Percentiles rank a stretch among this genome's conserved stretches.
Conservation (phyloP, 2,329 filamentous ascomycete genomes). For the Cytospora schulzeri region DNA sequence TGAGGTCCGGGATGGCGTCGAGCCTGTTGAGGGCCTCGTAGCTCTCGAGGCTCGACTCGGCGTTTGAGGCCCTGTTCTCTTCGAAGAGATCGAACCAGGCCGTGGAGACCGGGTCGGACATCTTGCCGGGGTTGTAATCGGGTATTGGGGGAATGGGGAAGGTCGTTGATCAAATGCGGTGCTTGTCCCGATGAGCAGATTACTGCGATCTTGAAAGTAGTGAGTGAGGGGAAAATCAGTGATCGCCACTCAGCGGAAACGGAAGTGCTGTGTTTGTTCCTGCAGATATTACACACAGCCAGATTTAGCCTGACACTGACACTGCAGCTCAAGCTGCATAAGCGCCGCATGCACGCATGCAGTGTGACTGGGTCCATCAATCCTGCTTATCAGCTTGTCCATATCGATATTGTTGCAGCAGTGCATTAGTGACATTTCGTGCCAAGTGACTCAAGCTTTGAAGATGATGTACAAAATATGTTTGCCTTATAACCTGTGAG, state of each 20-base stretch:
- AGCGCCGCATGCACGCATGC: background rate
- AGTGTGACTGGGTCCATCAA: background rate
- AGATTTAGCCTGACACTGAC: no score
- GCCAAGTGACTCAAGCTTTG: no score
- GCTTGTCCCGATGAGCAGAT: background rate
- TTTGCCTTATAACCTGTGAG: background rate
- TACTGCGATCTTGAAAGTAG: background rate
- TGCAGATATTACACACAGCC: background rate
- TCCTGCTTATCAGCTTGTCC: background rate
- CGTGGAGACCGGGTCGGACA: constrained; percentile 12
- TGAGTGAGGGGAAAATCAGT: background rate
- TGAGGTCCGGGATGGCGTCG: background rate
- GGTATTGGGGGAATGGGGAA: background rate
- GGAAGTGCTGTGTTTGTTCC: background rate
- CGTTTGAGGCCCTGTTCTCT: background rate
- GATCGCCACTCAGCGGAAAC: background rate
- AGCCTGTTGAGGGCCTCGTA: constrained; percentile 16
- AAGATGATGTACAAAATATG: no score
- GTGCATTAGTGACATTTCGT: background rate
- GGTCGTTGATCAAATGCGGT: background rate
- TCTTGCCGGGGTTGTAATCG: constrained; percentile 2
- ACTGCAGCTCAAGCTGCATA: background rate
- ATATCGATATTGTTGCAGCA: background rate
- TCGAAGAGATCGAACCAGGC: constrained; percentile 16
- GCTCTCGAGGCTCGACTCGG: constrained; percentile 19